phyloP scores from a whole-genome alignment of 371 early-diverging fungal genomes.

The Enterocytospora artemiae region DNA sequence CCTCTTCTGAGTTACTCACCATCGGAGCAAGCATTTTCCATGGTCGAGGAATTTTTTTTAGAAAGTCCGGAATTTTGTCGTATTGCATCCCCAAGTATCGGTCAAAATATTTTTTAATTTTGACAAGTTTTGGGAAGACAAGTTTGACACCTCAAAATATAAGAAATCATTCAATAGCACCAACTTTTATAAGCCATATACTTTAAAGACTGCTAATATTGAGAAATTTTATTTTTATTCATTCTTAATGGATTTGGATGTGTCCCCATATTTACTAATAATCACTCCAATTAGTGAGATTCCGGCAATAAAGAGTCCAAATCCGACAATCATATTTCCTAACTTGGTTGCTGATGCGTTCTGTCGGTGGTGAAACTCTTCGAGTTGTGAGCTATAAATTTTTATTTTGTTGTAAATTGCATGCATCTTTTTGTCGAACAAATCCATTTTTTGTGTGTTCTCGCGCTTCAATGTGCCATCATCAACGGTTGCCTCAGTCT shows the following conservation, averaged over 20 bases:
- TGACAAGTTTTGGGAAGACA: too few species aligned
- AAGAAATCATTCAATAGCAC: too few species aligned
- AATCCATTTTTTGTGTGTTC: conserved; percentile 19
- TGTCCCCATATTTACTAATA: neutral
- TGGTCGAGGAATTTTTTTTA: conserved; percentile 28
- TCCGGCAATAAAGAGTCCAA: conserved; percentile 1
- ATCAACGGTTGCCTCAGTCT: conserved; percentile 7
- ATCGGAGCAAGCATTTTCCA: conserved; percentile 48
- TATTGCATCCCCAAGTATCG: neutral
- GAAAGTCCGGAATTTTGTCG: conserved; percentile 7
- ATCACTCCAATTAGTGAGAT: neutral
- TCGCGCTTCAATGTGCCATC: neutral
- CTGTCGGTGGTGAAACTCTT: neutral
- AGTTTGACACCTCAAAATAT: too few species aligned
- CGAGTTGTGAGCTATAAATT: neutral
- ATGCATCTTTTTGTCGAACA: conserved; percentile 24
- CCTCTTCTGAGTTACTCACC: conserved; percentile 65
- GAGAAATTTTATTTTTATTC: neutral
- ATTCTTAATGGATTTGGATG: neutral
- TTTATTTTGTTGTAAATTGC: conserved; percentile 16
- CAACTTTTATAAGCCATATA: too few species aligned
- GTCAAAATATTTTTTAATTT: neutral
- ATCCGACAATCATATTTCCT: neutral
- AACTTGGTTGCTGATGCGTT: neutral
- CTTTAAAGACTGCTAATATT: too few species aligned